Percentiles rank a stretch among this genome's conserved stretches.
phyloP scores from a whole-genome alignment of 495 filamentous ascomycete species.

The Filosporella fistucella region DNA sequence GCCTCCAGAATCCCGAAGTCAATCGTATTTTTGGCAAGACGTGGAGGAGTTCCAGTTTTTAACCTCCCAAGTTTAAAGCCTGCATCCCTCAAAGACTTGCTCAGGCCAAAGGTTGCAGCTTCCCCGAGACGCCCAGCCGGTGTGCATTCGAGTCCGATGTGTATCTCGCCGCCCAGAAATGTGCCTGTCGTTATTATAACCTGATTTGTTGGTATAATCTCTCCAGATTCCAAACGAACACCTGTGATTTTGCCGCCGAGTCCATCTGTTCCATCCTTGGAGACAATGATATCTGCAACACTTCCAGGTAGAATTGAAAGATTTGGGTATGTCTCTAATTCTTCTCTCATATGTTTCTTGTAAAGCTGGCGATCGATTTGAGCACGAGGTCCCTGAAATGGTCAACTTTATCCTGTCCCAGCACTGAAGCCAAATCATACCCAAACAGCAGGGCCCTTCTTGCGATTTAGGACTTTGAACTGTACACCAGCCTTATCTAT shows the following conservation, averaged over 20 bases:
- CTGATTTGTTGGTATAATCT: conserved; percentile 71
- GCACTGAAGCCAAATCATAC: conserved; percentile 12
- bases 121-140: conserved; percentile 93
- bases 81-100: conserved; percentile 83
- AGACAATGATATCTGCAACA: conserved; percentile 83
- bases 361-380: conserved; percentile 95
- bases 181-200: conserved; percentile 96
- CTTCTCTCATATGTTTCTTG: conserved; percentile 85
- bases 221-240: conserved; percentile 82
- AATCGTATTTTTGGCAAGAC: conserved; percentile 78
- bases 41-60: conserved; percentile 93
- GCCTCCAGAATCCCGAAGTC: conserved; percentile 66
- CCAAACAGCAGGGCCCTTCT: conserved; percentile 95
- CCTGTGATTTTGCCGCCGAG: conserved; percentile 67
- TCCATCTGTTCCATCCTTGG: conserved; percentile 42
- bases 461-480: conserved; percentile 82
- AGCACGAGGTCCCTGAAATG: conserved; percentile 67
- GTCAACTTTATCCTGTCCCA: background rate
- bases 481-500: conserved; percentile 93
- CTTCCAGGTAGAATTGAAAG: conserved; percentile 78
- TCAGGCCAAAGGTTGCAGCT: conserved; percentile 87
- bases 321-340: conserved; percentile 70
- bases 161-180: conserved; percentile 94
- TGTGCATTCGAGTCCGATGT: conserved; percentile 80
- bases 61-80: conserved; percentile 88